phyloP scores from a whole-genome alignment of 2,329 filamentous ascomycete species.

The Cladosporium austrohemisphaericum region DNA sequence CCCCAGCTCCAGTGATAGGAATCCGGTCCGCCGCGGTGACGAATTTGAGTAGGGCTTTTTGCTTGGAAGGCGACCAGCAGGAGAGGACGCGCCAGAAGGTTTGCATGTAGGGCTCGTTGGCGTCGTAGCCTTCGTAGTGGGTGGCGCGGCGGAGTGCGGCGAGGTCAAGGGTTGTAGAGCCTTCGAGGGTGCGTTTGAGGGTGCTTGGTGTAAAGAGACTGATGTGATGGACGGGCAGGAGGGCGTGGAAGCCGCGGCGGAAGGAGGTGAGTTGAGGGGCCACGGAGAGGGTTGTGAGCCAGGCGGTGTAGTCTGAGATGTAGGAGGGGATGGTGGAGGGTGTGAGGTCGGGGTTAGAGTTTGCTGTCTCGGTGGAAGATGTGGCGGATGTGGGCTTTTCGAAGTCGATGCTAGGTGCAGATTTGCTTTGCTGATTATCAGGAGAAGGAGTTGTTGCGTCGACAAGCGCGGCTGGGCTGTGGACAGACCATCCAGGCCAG shows the following conservation, averaged over 20 bases:
- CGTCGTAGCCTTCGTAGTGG: conserved; percentile 77
- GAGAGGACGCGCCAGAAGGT: conserved; percentile 84
- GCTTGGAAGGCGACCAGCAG: conserved; percentile 63
- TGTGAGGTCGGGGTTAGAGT: conserved; percentile 60
- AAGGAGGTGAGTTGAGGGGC: conserved; percentile 77
- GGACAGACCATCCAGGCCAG: conserved; percentile 55
- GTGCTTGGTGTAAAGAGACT: conserved; percentile 59
- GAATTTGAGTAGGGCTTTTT: conserved; percentile 78
- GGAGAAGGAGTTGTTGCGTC: too few species aligned
- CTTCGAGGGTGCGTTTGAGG: conserved; percentile 78
- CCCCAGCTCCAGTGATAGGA: conserved; percentile 68
- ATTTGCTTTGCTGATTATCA: too few species aligned
- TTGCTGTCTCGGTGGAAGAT: neutral
- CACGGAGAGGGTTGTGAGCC: conserved; percentile 75
- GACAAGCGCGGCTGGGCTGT: too few species aligned
- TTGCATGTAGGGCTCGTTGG: conserved; percentile 63
- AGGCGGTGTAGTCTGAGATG: conserved; percentile 78
- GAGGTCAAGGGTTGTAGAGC: conserved; percentile 75
- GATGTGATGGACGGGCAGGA: conserved; percentile 20
- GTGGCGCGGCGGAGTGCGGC: conserved; percentile 65
- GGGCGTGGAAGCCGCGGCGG: conserved; percentile 64
- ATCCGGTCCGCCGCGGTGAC: conserved; percentile 90
- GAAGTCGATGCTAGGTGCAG: too few species aligned
- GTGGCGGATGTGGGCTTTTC: neutral
- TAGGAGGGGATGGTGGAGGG: conserved; percentile 74